Conservation (phyloP, 2,329 filamentous ascomycete species). For the Ophiostoma triangulosporum region DNA sequence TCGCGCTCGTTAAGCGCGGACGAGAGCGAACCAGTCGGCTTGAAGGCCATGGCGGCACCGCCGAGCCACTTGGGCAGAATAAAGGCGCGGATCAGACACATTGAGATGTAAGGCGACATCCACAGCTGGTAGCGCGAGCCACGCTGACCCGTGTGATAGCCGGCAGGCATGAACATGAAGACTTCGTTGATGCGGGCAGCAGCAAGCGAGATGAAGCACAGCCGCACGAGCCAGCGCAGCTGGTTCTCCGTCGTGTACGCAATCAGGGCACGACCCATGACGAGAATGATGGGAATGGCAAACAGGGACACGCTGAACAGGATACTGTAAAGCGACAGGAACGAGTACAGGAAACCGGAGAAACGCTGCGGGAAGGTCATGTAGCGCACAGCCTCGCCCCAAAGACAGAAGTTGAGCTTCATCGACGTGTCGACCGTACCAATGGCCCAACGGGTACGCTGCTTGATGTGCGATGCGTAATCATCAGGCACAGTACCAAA, state of each 20-base stretch:
- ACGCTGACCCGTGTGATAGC: constrained; percentile 45
- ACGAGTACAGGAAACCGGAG: constrained; percentile 43
- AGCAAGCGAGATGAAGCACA: constrained; percentile 37
- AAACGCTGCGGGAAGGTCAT: constrained; percentile 46
- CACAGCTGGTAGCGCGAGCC: constrained; percentile 43
- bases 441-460: constrained; percentile 42
- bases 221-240: constrained; percentile 44
- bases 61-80: constrained; percentile 46
- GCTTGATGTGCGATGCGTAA: constrained; percentile 40
- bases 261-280: constrained; percentile 41
- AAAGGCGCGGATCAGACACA: constrained; percentile 44
- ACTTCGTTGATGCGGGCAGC: constrained; percentile 42
- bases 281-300: constrained; percentile 44
- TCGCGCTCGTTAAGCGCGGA: constrained; percentile 46
- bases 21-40: constrained; percentile 43
- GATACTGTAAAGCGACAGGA: constrained; percentile 26
- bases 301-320: constrained; percentile 40
- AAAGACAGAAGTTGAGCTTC: constrained; percentile 47
- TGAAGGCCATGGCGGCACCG: constrained; percentile 44
- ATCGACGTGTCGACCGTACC: constrained; percentile 44
- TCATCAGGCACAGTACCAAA: constrained; percentile 47
- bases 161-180: constrained; percentile 43
- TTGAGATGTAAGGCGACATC: constrained; percentile 49
- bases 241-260: constrained; percentile 39
- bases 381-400: constrained; percentile 34